phyloP scores from a whole-genome alignment of 306 rosid species.

The Dalbergia oliveri region DNA sequence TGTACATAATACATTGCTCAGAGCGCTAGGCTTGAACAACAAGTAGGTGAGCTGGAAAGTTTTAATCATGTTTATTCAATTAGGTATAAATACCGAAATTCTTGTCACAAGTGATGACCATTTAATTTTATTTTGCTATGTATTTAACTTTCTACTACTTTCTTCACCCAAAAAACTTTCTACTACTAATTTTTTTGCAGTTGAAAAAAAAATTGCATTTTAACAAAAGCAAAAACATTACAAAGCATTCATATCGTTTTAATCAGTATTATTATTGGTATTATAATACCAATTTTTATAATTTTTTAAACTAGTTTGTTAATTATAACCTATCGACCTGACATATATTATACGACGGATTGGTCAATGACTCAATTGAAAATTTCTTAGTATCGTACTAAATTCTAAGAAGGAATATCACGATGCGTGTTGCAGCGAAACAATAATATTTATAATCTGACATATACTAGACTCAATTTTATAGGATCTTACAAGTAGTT shows the following conservation, averaged over 20 bases:
- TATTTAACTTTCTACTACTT: neutral
- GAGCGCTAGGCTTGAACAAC: neutral
- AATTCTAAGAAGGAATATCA: neutral
- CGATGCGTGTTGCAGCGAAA: neutral
- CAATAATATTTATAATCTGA: neutral
- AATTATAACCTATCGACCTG: too few relatives aligned
- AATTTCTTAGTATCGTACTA: neutral
- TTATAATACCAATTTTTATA: neutral
- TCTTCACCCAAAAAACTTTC: neutral
- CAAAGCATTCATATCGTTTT: too few relatives aligned
- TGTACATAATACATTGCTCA: neutral
- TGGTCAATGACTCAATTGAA: neutral
- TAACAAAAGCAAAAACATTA: too few relatives aligned
- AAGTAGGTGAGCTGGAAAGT: neutral
- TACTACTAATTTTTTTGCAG: neutral
- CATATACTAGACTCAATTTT: neutral
- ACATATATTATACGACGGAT: too few relatives aligned
- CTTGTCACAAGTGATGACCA: slow-evolving; percentile 1
- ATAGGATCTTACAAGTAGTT: neutral
- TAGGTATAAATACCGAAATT: neutral
- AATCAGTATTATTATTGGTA: neutral
- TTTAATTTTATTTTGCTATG: neutral
- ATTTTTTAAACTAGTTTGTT: neutral
- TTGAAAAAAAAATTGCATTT: too few relatives aligned
- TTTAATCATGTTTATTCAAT: neutral